phyloP scores from a whole-genome alignment of 768 basidiomycete genomes.

The Naganishia vishniacii region DNA sequence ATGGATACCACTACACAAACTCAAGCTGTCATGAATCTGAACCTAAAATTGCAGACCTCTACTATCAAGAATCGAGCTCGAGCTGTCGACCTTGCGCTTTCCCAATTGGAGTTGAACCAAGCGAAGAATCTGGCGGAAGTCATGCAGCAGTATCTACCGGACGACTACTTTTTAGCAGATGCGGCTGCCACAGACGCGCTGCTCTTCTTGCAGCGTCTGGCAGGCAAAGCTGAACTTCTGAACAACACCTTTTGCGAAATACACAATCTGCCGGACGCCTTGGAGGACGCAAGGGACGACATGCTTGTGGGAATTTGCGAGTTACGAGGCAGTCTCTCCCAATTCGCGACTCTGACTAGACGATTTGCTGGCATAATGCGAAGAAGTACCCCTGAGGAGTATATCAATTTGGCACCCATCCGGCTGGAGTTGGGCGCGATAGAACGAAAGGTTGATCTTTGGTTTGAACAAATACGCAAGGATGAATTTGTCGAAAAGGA shows the following conservation, averaged over 20 bases:
- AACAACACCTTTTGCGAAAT: conserved; percentile 73
- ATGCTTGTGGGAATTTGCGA: conserved; percentile 89
- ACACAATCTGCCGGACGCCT: conserved; percentile 76
- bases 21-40: conserved; percentile 87
- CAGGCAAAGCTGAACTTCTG: conserved; percentile 79
- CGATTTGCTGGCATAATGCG: conserved; percentile 80
- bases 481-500: conserved; percentile 93
- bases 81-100: conserved; percentile 81
- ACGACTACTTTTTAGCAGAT: conserved; percentile 82
- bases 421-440: conserved; percentile 77
- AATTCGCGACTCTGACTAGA: conserved; percentile 75
- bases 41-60: conserved; percentile 86
- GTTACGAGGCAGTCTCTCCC: conserved; percentile 76
- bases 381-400: conserved; percentile 74
- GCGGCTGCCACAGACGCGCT: conserved; percentile 81
- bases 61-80: conserved; percentile 85
- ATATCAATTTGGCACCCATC: conserved; percentile 75
- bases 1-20: conserved; percentile 78
- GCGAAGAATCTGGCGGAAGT: conserved; percentile 72
- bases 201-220: conserved; percentile 85
- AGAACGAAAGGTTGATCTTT: conserved; percentile 87
- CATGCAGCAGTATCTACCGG: conserved; percentile 85
- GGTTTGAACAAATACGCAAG: conserved; percentile 71
- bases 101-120: conserved; percentile 76
- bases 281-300: conserved; percentile 76